phyloP scores from a whole-genome alignment of 192 early-diverging fungal genomes.

The Entomortierella beljakovae region DNA sequence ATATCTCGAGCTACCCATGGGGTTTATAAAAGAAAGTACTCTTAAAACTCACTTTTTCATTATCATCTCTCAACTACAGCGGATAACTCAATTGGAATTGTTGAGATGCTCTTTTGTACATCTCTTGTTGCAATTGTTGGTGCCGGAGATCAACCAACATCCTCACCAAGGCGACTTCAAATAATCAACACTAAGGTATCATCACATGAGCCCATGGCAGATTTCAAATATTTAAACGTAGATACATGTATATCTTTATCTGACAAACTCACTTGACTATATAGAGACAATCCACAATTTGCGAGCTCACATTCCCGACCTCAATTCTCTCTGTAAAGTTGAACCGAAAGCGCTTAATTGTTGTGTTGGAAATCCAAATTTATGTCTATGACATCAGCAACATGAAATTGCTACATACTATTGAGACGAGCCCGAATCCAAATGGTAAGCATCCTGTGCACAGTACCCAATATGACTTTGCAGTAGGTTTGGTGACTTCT shows the following conservation, averaged over 20 bases:
- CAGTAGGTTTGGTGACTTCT: too few relatives aligned
- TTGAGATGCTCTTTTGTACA: slow-evolving; percentile 98
- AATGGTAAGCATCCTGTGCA: too few relatives aligned
- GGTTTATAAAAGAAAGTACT: background rate
- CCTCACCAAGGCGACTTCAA: slow-evolving; percentile 90
- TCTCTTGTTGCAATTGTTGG: slow-evolving; percentile 97
- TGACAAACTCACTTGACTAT: slow-evolving; percentile 2
- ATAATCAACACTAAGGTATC: slow-evolving; percentile 96
- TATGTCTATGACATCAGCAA: slow-evolving; percentile 98
- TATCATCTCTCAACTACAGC: slow-evolving; percentile 48
- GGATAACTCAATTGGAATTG: slow-evolving; percentile 92
- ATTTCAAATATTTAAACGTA: too few relatives aligned
- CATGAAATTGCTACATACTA: slow-evolving; percentile 96
- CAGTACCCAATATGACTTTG: too few relatives aligned
- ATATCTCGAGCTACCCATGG: background rate
- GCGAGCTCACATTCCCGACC: slow-evolving; percentile 95
- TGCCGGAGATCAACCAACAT: slow-evolving; percentile 88
- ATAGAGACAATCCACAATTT: slow-evolving; percentile 95
- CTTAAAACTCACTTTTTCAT: background rate
- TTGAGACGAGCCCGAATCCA: slow-evolving; percentile 95
- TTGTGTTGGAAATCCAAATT: slow-evolving; percentile 95
- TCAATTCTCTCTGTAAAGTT: slow-evolving; percentile 95
- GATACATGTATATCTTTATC: too few relatives aligned
- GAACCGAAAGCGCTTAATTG: slow-evolving; percentile 93
- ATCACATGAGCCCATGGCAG: background rate